These are phyloP conservation scores for Coemansia asiatica DNA, from an alignment of 192 early-diverging fungal species.

Conservation along the genomic window DNA sequence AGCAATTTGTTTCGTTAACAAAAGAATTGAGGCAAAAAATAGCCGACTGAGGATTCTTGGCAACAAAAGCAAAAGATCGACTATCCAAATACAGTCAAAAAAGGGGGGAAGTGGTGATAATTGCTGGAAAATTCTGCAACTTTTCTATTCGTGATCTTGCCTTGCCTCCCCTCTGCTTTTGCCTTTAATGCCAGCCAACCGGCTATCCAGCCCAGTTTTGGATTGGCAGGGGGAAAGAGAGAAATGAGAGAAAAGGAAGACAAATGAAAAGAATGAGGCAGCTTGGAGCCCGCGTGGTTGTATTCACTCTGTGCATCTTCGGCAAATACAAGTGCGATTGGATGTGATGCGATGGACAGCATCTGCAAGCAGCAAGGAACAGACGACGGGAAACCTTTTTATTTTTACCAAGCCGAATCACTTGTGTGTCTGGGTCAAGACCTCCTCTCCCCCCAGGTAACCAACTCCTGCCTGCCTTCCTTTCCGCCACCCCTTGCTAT, in stretches of 20 bases:
- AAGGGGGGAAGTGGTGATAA: background rate
- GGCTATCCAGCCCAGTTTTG: too few species aligned
- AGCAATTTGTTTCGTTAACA: background rate
- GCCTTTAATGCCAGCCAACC: too few species aligned
- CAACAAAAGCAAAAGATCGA: background rate
- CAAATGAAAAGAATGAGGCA: background rate
- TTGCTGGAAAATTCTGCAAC: background rate
- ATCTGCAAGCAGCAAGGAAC: background rate
- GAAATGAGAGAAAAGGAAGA: too few species aligned
- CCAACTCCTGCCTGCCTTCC: too few species aligned
- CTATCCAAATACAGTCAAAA: background rate
- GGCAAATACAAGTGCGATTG: conserved; percentile 2
- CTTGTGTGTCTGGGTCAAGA: background rate
- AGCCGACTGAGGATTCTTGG: conserved; percentile 1
- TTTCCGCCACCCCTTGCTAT: background rate
- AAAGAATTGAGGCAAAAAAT: background rate
- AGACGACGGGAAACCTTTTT: background rate
- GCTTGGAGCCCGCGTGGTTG: background rate
- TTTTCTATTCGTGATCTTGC: background rate
- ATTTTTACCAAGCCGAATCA: background rate
- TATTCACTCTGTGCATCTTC: background rate
- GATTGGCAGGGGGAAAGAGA: too few species aligned
- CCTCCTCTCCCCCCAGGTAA: too few species aligned
- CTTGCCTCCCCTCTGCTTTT: background rate
- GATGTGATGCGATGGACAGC: background rate